A percentile compares a stretch with the other conserved stretches of the same genome.
phyloP scores from a whole-genome alignment of 768 basidiomycete species.

The Termitomyces sp. region DNA sequence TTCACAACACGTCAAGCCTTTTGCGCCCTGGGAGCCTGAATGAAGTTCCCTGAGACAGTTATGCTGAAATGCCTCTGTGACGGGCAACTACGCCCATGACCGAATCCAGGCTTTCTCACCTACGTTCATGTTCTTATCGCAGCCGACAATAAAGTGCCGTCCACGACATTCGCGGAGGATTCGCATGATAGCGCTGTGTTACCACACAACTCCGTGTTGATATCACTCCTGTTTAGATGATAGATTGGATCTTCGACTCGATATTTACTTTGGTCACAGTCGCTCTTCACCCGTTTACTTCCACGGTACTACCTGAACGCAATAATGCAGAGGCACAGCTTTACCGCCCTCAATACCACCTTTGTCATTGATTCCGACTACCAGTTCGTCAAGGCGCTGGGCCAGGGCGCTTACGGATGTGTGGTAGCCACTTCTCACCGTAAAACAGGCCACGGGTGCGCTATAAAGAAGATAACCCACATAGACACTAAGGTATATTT shows the following conservation, averaged over 20 bases:
- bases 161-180: constrained; percentile 2
- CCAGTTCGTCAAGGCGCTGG: constrained; percentile 93
- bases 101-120: background rate
- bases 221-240: constrained; percentile 1
- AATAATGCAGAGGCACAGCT: constrained; percentile 66
- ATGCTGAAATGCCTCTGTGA: background rate
- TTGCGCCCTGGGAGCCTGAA: background rate
- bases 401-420: constrained; percentile 92
- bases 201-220: background rate
- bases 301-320: background rate
- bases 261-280: background rate
- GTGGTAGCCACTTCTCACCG: constrained; percentile 84
- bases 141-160: background rate
- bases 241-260: background rate
- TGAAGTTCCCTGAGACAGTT: background rate
- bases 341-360: constrained; percentile 77
- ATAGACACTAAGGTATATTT: constrained; percentile 74
- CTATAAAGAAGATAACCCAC: constrained; percentile 95
- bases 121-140: background rate
- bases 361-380: constrained; percentile 88
- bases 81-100: background rate
- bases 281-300: background rate
- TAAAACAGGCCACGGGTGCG: constrained; percentile 79
- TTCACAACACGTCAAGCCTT: background rate
- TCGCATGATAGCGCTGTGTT: background rate